Percentiles rank a stretch among this genome's conserved stretches.
phyloP scores from a whole-genome alignment of 2,329 filamentous ascomycete genomes.

The Microcyclosporella mali region DNA sequence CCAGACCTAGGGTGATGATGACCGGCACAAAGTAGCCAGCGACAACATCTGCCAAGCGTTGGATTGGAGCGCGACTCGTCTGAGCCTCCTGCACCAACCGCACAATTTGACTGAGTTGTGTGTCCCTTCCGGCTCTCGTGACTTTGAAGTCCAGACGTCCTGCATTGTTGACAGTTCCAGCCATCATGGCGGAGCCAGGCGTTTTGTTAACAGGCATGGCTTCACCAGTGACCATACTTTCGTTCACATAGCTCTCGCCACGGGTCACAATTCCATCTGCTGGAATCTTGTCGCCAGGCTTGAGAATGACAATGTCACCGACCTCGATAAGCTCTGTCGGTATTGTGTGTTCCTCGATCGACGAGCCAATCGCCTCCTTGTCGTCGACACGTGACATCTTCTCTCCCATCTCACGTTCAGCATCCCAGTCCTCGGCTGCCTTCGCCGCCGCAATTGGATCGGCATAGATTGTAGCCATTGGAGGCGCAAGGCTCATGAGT shows the following conservation, averaged over 20 bases:
- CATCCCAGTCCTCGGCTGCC: constrained; percentile 71
- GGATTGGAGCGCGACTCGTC: constrained; percentile 88
- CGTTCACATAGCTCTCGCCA: constrained; percentile 89
- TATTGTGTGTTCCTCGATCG: constrained; percentile 76
- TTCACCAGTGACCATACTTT: constrained; percentile 98
- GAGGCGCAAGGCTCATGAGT: constrained; percentile 92
- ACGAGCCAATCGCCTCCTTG: constrained; percentile 46
- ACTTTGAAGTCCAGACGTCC: constrained; percentile 89
- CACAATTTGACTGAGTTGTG: constrained; percentile 95
- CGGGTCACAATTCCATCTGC: constrained; percentile 82
- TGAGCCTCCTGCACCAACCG: constrained; percentile 97
- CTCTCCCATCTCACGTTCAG: constrained; percentile 40
- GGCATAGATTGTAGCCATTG: constrained; percentile 93
- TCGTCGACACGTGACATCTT: constrained; percentile 28
- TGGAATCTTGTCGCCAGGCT: constrained; percentile 93
- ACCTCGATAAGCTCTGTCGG: constrained; percentile 92
- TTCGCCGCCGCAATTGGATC: constrained; percentile 93
- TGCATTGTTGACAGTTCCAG: constrained; percentile 90
- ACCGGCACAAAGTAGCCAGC: constrained; percentile 91
- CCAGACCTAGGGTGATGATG: constrained; percentile 75
- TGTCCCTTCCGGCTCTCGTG: constrained; percentile 86
- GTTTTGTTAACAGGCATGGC: constrained; percentile 90
- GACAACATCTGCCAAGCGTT: constrained; percentile 81
- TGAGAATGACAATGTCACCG: constrained; percentile 85
- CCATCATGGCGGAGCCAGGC: constrained; percentile 72